phyloP scores from a whole-genome alignment of 148 eudicot genomes.

The Fagopyrum homotropicum region DNA sequence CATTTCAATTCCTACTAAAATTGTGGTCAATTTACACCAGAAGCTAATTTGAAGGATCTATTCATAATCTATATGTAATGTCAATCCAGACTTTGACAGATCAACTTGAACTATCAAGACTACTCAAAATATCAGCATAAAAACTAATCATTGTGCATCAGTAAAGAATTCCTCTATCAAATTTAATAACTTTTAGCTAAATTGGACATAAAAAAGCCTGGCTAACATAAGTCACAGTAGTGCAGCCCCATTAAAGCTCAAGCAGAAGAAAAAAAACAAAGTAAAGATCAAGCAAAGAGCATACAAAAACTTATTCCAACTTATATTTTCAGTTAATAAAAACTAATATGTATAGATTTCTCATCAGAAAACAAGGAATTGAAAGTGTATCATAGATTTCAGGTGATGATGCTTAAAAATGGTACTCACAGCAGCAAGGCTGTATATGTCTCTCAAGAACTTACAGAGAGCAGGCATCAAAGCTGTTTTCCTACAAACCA shows the following conservation, averaged over 20 bases:
- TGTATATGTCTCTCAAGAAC: slow-evolving; percentile 72
- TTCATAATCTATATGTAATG: not conserved
- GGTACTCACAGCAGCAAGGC: slow-evolving; percentile 88
- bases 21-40: not conserved
- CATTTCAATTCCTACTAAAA: not conserved
- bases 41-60: not conserved
- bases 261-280: no score
- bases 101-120: not conserved
- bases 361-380: no score
- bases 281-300: no score
- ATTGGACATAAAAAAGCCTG: no score
- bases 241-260: no score
- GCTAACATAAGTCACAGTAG: no score
- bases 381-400: no score
- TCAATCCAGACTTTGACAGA: not conserved
- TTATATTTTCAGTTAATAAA: no score
- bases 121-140: not conserved
- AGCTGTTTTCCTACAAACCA: slow-evolving; percentile 70
- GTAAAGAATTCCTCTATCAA: not conserved
- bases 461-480: slow-evolving; percentile 86
- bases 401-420: not conserved
- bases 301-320: no score
- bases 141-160: not conserved
- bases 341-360: no score
- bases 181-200: not conserved